Conservation (phyloP, 371 early-diverging fungal genomes). For the Nosema bombycis region DNA sequence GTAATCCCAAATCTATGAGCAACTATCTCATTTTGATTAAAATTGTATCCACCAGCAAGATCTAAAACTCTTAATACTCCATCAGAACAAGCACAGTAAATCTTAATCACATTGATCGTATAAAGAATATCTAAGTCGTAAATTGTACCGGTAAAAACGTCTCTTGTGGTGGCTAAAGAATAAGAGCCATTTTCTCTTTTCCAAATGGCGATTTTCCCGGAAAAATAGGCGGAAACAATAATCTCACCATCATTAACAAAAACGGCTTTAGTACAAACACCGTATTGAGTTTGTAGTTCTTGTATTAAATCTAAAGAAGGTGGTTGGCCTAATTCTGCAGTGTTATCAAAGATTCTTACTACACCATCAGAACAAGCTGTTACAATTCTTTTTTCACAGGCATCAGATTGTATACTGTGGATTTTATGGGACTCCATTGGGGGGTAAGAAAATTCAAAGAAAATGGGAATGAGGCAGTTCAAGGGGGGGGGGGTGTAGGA, state of each 20-base stretch:
- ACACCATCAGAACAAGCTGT: slow-evolving; percentile 40
- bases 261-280: slow-evolving; percentile 40
- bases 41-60: slow-evolving; percentile 19
- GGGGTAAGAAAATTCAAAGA: background rate
- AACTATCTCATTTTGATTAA: slow-evolving; percentile 10
- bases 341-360: slow-evolving; percentile 35
- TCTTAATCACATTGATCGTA: slow-evolving; percentile 17
- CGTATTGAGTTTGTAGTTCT: slow-evolving; percentile 30
- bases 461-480: background rate
- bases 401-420: slow-evolving; percentile 49
- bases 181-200: slow-evolving; percentile 35
- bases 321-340: background rate
- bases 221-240: slow-evolving; percentile 51
- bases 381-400: slow-evolving; percentile 37
- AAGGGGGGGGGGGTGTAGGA: too few relatives aligned
- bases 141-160: slow-evolving; percentile 59
- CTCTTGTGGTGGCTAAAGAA: slow-evolving; percentile 38
- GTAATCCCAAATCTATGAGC: slow-evolving; percentile 59
- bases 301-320: background rate
- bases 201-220: slow-evolving; percentile 60
- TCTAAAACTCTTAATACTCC: slow-evolving; percentile 57
- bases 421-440: slow-evolving; percentile 50
- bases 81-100: slow-evolving; percentile 64
- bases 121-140: slow-evolving; percentile 33
- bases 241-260: slow-evolving; percentile 52